A percentile compares a stretch with the other conserved stretches of the same genome.
These are phyloP conservation scores for Sphagnum fallax DNA, from an alignment of 228 moss, liverwort and hornwort species.

Conservation along the genomic window DNA sequence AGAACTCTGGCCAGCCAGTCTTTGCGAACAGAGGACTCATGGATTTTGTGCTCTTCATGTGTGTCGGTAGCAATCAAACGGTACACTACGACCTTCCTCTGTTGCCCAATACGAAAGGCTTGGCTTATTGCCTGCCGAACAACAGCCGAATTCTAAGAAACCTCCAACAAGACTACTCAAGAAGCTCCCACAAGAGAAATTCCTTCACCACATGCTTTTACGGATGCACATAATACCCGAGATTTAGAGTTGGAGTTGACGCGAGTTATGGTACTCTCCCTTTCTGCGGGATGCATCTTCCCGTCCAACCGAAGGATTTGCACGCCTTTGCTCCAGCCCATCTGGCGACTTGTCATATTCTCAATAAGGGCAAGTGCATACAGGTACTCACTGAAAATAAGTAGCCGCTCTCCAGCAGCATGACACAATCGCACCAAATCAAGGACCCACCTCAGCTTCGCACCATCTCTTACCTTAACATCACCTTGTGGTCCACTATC, in stretches of 20 bases:
- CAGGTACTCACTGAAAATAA: constrained; percentile 73
- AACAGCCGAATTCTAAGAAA: constrained; percentile 69
- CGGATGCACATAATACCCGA: constrained; percentile 65
- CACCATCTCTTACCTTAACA: constrained; percentile 43
- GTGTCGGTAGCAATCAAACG: constrained; percentile 52
- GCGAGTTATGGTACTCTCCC: constrained; percentile 35
- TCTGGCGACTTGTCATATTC: constrained; percentile 16
- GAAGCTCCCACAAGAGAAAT: constrained; percentile 83
- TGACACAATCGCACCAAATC: constrained; percentile 44
- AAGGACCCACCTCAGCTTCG: constrained; percentile 56
- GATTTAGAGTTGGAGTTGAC: constrained; percentile 39
- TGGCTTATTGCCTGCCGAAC: constrained; percentile 77
- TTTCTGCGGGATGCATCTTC: constrained; percentile 38
- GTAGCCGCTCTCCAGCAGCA: constrained; percentile 43
- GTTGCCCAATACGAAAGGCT: constrained; percentile 87
- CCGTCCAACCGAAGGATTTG: constrained; percentile 74
- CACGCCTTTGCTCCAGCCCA: constrained; percentile 36
- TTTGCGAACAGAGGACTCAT: constrained; percentile 50
- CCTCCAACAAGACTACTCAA: constrained; percentile 73
- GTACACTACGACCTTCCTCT: constrained; percentile 73
- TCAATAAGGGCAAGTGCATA: constrained; percentile 53
- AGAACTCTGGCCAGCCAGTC: constrained; percentile 72
- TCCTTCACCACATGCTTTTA: constrained; percentile 91
- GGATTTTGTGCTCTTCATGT: constrained; percentile 47
- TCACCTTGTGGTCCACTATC: constrained; percentile 29